phyloP scores from a whole-genome alignment of 257 asterid species.

The Eucommia ulmoides region DNA sequence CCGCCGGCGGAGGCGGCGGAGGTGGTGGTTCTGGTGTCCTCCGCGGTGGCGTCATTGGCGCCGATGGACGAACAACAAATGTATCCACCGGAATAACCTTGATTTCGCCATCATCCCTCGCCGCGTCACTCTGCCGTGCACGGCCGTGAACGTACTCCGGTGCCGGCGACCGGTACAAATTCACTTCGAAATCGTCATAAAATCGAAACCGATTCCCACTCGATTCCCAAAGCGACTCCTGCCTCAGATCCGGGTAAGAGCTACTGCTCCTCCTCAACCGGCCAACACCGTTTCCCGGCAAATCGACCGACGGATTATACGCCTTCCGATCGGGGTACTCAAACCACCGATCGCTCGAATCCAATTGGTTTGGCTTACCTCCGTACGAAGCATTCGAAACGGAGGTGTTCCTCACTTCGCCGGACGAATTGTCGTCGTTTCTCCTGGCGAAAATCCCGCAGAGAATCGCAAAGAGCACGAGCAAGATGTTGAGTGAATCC shows the following conservation, averaged over 20 bases:
- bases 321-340: constrained; percentile 23
- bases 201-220: constrained; percentile 28
- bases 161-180: constrained; percentile 26
- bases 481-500: constrained; percentile 50
- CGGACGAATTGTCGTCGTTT: constrained; percentile 38
- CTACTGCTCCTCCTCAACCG: constrained; percentile 65
- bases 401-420: constrained; percentile 3
- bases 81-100: constrained; percentile 57
- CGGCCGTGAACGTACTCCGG: constrained; percentile 15
- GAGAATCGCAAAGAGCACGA: constrained; percentile 61
- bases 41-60: too few relatives aligned
- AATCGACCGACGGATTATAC: constrained; percentile 9
- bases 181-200: constrained; percentile 60
- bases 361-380: constrained; percentile 5
- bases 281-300: constrained; percentile 18
- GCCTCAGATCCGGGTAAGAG: constrained; percentile 74
- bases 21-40: constrained; percentile 21
- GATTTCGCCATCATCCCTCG: constrained; percentile 15
- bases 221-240: constrained; percentile 36
- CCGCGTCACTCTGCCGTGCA: constrained; percentile 13
- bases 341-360: constrained; percentile 24
- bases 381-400: background rate
- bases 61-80: constrained; percentile 29
- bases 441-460: constrained; percentile 65
- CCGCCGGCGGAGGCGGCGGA: constrained; percentile 19